Base-by-base conservation (phyloP, 73 alveolate species). In the Paramecium primaurelia region DNA sequence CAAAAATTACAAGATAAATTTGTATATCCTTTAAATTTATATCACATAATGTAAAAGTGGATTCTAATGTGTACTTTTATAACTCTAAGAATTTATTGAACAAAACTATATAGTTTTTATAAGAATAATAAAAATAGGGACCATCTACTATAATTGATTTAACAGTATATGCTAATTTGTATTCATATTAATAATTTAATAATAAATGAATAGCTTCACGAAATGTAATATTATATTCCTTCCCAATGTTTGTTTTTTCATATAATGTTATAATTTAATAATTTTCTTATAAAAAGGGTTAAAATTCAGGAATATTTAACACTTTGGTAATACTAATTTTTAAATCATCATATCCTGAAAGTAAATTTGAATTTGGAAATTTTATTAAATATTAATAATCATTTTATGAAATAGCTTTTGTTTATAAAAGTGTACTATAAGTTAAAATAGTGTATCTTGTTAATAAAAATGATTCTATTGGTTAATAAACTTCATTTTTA, bases 181-280 rank as follows among this genome's bases (percentile, higher is more conserved):
- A 80, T 9, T 80, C 91, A 18, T 80, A 80, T 80, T 80, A 11
- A 49, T 80, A 80, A 49, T 80, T 47, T 47, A 80, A 28, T 45
- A 80, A 45, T 26, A 80, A 42, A 80, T 44, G 47, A 26, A 47
- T 44, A 6, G 73, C 71, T 6, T 26, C 37, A 2, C 91, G 47
- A 80, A 80, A 80, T 12, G 77, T 44, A 0, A 80, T 80, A 80
- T 80, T 80, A 12, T 49, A 25, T n/a, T 44, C 71, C n/a, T 12
- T 20, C 10, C 91, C 91, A 32, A 80, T 25, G 26, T 80, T 80
- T 26, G 91, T 80, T 80, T 49, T 80, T 26, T 80, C 44, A 80
- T 80, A 80, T 45, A 80, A 26, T 14, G 32, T 40, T 44, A 80
- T 36, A 16, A 18, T 47, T 32, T 26, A 18, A 26, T 42, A 40